Base-by-base conservation (phyloP, 768 basidiomycete species). In the Pleurotus ostreatus region DNA sequence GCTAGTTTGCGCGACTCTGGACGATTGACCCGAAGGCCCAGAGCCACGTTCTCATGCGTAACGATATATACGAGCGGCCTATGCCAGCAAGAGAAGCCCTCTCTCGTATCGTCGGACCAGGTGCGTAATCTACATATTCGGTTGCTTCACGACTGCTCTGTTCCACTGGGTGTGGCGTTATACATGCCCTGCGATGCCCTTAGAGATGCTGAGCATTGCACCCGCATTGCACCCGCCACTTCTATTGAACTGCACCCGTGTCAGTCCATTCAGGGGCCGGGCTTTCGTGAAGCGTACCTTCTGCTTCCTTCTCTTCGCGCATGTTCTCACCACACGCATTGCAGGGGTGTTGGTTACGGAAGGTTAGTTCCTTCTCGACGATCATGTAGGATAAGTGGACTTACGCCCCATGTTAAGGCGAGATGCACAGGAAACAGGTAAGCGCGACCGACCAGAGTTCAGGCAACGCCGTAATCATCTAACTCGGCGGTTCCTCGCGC, bases 1-100 rank as follows among this genome's bases (percentile, higher is more conserved):
- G 5, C 5, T 15, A 74, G 48, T 49, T 54, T 13, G 46, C 26
- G 8, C 67, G 73, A 9, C 65, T 83, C n/a, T 67, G 74, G 62
- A 82, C 81, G 0, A 57, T 71, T 39, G 84, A 85, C 57, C 68
- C 77, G 0, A 70, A 71, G 2, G 82, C 81, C 1, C 23, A 84
- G 26, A 70, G 73, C n/a, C 77, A 84, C 58, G 71, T 85, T 55
- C 68, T 85, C 9, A 66, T 67, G 5, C 75, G 81, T 55, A 63
- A 68, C n/a, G 64, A 71, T 13, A 66, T 68, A 39, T 82, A 77
- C 44, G 72, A 74, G 45, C 82, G 82, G 62, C 70, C 79, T 0
- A 65, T 70, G 5, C 49, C 61, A 0, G 41, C 60, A 8, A 65
- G 71, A 26, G 60, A 55, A 16, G 59, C 22, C 25, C 62, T 79